Evolutionary conservation across 2,329 filamentous ascomycete species (phyloP), one percentile per base, ranked within the genome.

Genomic region (Fusarium nelsonii): DNA sequence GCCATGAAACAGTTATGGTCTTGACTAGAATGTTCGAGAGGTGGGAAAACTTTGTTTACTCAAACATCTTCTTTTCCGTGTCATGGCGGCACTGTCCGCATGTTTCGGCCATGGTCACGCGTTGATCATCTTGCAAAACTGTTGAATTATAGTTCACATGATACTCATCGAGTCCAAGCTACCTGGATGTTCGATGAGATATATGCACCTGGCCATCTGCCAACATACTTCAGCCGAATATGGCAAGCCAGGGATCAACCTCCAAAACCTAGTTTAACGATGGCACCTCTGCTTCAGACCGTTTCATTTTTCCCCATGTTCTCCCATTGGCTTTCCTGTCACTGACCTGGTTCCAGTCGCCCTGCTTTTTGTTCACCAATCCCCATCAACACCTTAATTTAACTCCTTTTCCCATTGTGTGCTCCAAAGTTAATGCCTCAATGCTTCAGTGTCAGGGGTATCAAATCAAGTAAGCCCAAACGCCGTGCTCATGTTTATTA

Each of bases 401-500:
- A 69, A 69, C 62, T 56, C 62, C 58, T 14, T 45, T 16, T 28
- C 41, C 51, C 53, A n/a, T 37, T 39, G 50, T 28, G 50, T 39
- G 33, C 34, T 52, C 37, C 36, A 49, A 49, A 44, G 12, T 23
- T 18, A 23, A 33, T 23, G 18, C 45, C 23, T 39, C 23, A 39
- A 34, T 32, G 20, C 33, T 37, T 58, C 6, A 16, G n/a, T 34
- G 23, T 23, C 55, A 11, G 20, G 65, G 58, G 46, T 65, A 61
- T 70, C 58, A 46, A 62, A 71, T 57, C 40, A 41, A 52, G 11
- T 40, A 57, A 57, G 52, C 45, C 61, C 37, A 68, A 73, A 69
- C 55, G 54, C 68, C 58, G 50, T 52, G 46, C 30, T 32, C 34
- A 63, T 61, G 63, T 52, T 40, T 48, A 26, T 36, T 37, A 43